These are phyloP conservation scores for Acidomyces sp. DNA, from an alignment of 495 filamentous ascomycete species.

Conservation along the genomic window DNA sequence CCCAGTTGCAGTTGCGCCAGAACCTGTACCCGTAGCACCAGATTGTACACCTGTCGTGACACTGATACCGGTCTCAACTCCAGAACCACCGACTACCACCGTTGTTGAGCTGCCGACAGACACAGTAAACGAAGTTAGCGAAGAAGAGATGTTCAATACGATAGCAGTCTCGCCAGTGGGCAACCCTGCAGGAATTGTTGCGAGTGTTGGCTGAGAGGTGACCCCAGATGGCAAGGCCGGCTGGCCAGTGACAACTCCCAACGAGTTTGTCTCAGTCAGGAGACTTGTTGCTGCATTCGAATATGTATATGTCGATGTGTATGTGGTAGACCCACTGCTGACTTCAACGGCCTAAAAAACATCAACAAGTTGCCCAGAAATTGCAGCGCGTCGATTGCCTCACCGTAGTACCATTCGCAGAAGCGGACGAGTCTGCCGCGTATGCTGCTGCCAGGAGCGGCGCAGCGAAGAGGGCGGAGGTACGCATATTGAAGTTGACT, in stretches of 20 bases:
- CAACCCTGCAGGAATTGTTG: conserved; percentile 39
- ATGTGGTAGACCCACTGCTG: conserved; percentile 7
- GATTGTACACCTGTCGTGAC: not conserved
- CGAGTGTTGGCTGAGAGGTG: conserved; percentile 32
- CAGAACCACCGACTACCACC: conserved; percentile 17
- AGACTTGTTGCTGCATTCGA: conserved; percentile 34
- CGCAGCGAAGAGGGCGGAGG: conserved; percentile 24
- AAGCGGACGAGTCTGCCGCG: conserved; percentile 16
- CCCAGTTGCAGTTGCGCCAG: conserved; percentile 2
- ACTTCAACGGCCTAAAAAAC: conserved; percentile 1
- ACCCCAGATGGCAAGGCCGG: conserved; percentile 30
- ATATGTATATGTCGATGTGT: conserved; percentile 16
- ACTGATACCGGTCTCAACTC: not conserved
- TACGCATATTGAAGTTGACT: conserved; percentile 24
- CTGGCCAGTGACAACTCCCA: conserved; percentile 44
- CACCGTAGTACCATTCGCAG: conserved; percentile 4
- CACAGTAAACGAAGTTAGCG: conserved; percentile 16
- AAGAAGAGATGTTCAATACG: conserved; percentile 10
- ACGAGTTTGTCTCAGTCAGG: conserved; percentile 41
- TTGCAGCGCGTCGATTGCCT: not conserved
- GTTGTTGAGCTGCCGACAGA: conserved; percentile 21
- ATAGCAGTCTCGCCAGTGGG: conserved; percentile 21
- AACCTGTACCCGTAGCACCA: conserved; percentile 2
- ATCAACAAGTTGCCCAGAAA: not conserved
- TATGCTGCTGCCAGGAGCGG: conserved; percentile 24